Conservation (phyloP, 306 rosid genomes). For the Cicer bijugum region DNA sequence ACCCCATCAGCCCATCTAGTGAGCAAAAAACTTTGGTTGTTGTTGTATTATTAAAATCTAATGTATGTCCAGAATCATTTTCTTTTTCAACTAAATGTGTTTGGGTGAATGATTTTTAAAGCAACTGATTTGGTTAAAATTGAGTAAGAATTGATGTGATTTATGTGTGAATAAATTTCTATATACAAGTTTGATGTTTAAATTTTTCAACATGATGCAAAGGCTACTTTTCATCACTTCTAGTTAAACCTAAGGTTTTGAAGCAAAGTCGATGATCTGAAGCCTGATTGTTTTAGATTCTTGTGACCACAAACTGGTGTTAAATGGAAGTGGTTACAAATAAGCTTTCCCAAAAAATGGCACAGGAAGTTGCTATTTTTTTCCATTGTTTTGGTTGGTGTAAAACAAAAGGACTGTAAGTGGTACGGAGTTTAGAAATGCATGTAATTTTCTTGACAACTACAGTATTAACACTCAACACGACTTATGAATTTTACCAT, state of each 20-base stretch:
- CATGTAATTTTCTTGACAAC: neutral
- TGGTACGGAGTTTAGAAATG: neutral
- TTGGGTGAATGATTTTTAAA: slow-evolving; percentile 4
- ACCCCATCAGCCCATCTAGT: neutral
- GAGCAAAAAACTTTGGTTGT: neutral
- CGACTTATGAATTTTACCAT: neutral
- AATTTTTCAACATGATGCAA: neutral
- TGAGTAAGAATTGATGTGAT: neutral
- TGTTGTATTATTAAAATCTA: neutral
- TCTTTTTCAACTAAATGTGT: neutral
- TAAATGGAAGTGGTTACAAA: neutral
- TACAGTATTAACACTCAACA: neutral
- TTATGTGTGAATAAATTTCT: neutral
- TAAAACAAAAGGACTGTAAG: neutral
- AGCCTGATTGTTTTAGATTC: neutral
- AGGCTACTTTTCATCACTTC: neutral
- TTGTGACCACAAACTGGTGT: neutral
- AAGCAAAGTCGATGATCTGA: neutral
- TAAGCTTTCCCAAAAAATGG: neutral
- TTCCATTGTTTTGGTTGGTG: neutral
- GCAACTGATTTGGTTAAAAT: neutral
- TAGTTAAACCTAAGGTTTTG: neutral
- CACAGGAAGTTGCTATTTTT: neutral
- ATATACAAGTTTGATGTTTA: neutral
- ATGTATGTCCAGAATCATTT: neutral